Evolutionary conservation across 2,329 filamentous ascomycete genomes (phyloP).

Genomic region (Penicillium crustosum): DNA sequence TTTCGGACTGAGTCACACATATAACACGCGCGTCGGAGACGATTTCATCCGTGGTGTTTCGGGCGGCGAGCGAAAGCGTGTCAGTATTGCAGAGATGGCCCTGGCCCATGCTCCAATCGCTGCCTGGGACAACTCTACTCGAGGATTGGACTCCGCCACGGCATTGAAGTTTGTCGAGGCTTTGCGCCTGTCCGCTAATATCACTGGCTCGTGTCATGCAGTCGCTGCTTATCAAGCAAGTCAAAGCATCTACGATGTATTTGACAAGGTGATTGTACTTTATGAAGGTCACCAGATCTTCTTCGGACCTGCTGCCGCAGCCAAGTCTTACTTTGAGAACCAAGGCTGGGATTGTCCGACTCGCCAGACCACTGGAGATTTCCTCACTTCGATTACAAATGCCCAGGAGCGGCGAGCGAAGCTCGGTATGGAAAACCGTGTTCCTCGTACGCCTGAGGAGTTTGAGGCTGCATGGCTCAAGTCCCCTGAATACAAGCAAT

Average conservation of each 20-base stretch:
- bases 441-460: constrained; percentile 67
- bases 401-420: constrained; percentile 56
- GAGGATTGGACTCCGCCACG: constrained; percentile 51
- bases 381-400: constrained; percentile 67
- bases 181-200: constrained; percentile 47
- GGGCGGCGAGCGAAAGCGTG: constrained; percentile 60
- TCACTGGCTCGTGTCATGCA: constrained; percentile 47
- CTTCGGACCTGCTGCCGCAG: constrained; percentile 61
- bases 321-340: constrained; percentile 64
- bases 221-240: constrained; percentile 54
- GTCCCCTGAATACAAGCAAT: constrained; percentile 47
- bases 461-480: constrained; percentile 60
- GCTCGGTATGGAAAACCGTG: constrained; percentile 59
- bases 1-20: constrained; percentile 49
- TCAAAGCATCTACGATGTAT: constrained; percentile 49
- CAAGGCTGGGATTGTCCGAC: constrained; percentile 67
- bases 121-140: constrained; percentile 47
- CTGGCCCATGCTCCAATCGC: constrained; percentile 46
- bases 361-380: constrained; percentile 67
- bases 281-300: constrained; percentile 75
- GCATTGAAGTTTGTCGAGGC: constrained; percentile 55
- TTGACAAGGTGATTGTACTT: constrained; percentile 68
- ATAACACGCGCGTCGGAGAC: constrained; percentile 47
- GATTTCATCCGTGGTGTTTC: constrained; percentile 60
- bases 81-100: constrained; percentile 57